Evolutionary conservation across 2,329 filamentous ascomycete species (phyloP), one percentile per base, ranked within the genome.

Genomic region (Trichoderma brevicompactum): DNA sequence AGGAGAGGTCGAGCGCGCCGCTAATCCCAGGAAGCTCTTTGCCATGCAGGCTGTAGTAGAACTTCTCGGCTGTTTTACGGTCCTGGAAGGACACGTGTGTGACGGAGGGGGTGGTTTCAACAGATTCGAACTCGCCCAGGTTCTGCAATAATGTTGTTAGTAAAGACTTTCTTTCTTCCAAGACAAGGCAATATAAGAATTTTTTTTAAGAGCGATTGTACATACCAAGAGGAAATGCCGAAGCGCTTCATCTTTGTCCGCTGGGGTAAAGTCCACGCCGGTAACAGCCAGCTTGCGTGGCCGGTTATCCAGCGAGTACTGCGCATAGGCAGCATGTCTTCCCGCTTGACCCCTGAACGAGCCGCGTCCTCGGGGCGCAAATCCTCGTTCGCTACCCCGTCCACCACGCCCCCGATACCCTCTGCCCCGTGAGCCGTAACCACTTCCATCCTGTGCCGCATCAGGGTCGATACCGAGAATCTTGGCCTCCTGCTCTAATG

Each of bases 241-340:
- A 49, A 94, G 79, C 34, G 83, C 82, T 76, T 93, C 91, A 69
- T 93, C 88, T 71, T 86, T 86, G 36, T 84, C 83, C 1, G 84
- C 73, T 13, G 81, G 81, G 3, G 87, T 87, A 72, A 89, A 87
- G 75, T 88, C 87, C 10, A 87, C 83, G 3, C 87, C 89, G 7
- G 82, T 81, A 28, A 94, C 78, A 6, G 85, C 83, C 9, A 95
- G 80, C 67, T 83, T 88, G 74, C 85, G 90, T 0, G 92, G 89
- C 50, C 92, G 83, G 74, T 94, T 93, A 72, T 95, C 92, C 23
- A 95, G 81, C 17, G 89, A 89, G 69, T 89, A 90, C 38, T 83
- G 82, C 4, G 83, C 85, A 70, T 87, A 88, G 0, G 83, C 83
- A 2, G 83, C 82, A 53, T 84, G 82, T 67, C 82, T 79, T 38